Evolutionary conservation across 192 early-diverging fungal species (phyloP).

Genomic region (Irineochytrium annulatum): DNA sequence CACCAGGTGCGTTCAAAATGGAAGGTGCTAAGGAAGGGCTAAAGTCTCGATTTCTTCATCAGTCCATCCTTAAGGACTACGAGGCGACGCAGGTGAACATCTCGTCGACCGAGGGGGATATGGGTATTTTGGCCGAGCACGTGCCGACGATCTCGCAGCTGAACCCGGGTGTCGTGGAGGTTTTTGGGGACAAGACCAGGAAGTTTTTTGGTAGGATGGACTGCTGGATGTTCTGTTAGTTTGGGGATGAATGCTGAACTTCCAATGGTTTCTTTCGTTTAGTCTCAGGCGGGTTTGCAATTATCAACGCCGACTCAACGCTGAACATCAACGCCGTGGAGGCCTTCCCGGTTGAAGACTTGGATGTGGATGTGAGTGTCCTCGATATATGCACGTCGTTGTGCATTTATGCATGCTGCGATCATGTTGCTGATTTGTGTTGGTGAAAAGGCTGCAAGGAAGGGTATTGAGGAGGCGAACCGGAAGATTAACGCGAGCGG

Average conservation of each 20-base stretch:
- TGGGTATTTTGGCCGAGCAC: slow-evolving; percentile 98
- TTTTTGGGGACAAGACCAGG: slow-evolving; percentile 70
- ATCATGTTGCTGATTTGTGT: not conserved
- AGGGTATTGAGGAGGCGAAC: slow-evolving; percentile 78
- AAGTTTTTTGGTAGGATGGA: slow-evolving; percentile 85
- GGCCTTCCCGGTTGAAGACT: slow-evolving; percentile 82
- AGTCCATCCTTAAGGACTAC: slow-evolving; percentile 67
- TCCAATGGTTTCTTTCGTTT: not conserved
- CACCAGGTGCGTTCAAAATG: slow-evolving; percentile 65
- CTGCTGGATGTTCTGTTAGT: not conserved
- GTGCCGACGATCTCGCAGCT: slow-evolving; percentile 96
- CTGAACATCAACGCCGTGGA: slow-evolving; percentile 97
- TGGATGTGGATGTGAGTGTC: slow-evolving; percentile 68
- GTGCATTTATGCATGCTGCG: too few species aligned
- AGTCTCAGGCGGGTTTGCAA: slow-evolving; percentile 95
- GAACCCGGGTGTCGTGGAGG: slow-evolving; percentile 74
- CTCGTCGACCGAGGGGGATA: slow-evolving; percentile 85
- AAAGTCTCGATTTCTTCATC: not conserved
- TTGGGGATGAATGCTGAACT: not conserved
- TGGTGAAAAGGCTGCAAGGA: slow-evolving; percentile 55
- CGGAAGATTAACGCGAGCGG: slow-evolving; percentile 54
- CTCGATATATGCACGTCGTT: too few species aligned
- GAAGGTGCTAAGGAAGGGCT: not conserved
- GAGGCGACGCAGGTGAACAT: slow-evolving; percentile 91
- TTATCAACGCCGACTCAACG: slow-evolving; percentile 92